Percentiles rank a stretch among this genome's conserved stretches.
These are phyloP conservation scores for Cladobotryum mycophilum DNA, from an alignment of 2,329 filamentous ascomycete genomes.

Conservation along the genomic window DNA sequence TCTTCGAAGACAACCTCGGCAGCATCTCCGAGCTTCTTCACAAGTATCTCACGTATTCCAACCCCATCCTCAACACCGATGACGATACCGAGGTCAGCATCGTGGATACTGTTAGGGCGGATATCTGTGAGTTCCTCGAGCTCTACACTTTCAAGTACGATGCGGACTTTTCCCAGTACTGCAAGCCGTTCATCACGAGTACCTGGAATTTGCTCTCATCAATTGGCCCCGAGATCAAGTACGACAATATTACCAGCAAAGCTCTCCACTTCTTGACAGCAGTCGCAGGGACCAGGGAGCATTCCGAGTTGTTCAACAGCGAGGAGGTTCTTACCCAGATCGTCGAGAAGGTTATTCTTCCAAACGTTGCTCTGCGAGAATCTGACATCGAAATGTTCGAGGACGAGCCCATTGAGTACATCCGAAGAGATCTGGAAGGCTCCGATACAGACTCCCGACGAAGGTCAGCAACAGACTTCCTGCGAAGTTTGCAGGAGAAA, in stretches of 20 bases:
- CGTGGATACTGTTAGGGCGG: constrained; percentile 81
- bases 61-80: constrained; percentile 72
- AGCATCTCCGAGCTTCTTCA: constrained; percentile 74
- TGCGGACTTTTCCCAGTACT: constrained; percentile 79
- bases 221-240: constrained; percentile 81
- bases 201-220: constrained; percentile 89
- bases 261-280: constrained; percentile 91
- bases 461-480: constrained; percentile 88
- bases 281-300: constrained; percentile 69
- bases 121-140: constrained; percentile 85
- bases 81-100: constrained; percentile 86
- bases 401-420: constrained; percentile 98
- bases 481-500: constrained; percentile 80
- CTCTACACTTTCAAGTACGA: constrained; percentile 93
- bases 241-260: constrained; percentile 89
- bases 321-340: constrained; percentile 75
- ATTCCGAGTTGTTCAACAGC: constrained; percentile 81
- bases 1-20: constrained; percentile 83
- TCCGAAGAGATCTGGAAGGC: constrained; percentile 87
- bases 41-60: constrained; percentile 89
- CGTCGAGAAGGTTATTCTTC: constrained; percentile 91
- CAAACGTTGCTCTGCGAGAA: constrained; percentile 85
- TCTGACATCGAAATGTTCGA: constrained; percentile 95
- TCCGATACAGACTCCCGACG: constrained; percentile 92
- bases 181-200: constrained; percentile 78